A percentile compares a stretch with the other conserved stretches of the same genome.
These are phyloP conservation scores for Mycena epipterygia DNA, from an alignment of 768 basidiomycete genomes.

Conservation along the genomic window DNA sequence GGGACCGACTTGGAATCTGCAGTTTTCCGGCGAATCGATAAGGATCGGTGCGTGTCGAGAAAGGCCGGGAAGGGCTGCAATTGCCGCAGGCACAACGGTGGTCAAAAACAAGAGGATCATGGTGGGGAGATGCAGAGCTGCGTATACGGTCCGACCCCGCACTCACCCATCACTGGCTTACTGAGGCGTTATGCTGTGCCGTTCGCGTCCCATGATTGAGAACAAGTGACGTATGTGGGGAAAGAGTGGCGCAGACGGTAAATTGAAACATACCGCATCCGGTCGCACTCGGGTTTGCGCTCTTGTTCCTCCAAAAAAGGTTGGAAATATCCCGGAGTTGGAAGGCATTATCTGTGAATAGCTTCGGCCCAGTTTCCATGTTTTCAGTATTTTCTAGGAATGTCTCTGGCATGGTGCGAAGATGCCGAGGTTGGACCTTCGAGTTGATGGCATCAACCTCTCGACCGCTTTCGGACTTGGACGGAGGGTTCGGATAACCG, in stretches of 20 bases:
- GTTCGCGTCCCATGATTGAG: neutral
- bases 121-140: slow-evolving; percentile 25
- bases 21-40: slow-evolving; percentile 23
- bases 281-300: neutral
- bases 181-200: slow-evolving; percentile 22
- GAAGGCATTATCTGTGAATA: neutral
- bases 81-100: slow-evolving; percentile 16
- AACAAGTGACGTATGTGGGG: slow-evolving; percentile 13
- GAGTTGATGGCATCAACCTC: neutral
- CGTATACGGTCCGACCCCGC: neutral
- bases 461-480: neutral
- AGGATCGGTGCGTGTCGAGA: slow-evolving; percentile 6
- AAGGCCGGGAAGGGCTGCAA: slow-evolving; percentile 17
- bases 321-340: neutral
- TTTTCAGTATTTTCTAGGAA: neutral
- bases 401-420: neutral
- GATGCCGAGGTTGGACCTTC: neutral
- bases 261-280: slow-evolving; percentile 27
- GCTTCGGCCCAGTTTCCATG: neutral
- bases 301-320: neutral
- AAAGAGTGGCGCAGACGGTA: neutral
- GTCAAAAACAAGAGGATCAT: slow-evolving; percentile 22
- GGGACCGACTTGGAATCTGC: slow-evolving; percentile 5
- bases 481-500: no score
- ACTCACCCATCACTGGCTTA: slow-evolving; percentile 19